Evolutionary conservation across 495 filamentous ascomycete species (phyloP).

Genomic region (Podospora pseudocomata): DNA sequence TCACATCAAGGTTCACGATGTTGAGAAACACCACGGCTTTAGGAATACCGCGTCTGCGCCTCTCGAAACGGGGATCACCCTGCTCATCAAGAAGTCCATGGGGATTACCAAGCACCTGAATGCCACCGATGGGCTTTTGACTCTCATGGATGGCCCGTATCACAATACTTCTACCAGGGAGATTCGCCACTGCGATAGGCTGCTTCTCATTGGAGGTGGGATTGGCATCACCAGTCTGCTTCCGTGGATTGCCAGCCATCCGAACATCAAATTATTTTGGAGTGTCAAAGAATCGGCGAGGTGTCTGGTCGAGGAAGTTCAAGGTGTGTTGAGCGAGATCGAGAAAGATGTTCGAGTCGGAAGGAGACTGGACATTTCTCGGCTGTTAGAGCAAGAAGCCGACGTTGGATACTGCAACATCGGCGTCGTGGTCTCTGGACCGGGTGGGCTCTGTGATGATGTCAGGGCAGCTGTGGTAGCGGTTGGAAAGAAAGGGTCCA

Average conservation of each 20-base stretch:
- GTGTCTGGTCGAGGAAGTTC: conserved; percentile 26
- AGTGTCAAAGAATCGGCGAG: conserved; percentile 24
- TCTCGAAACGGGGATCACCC: conserved; percentile 5
- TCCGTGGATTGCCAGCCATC: conserved; percentile 27
- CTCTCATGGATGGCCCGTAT: conserved; percentile 33
- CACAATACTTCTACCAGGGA: conserved; percentile 8
- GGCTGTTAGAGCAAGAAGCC: conserved; percentile 29
- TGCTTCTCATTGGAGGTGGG: conserved; percentile 42
- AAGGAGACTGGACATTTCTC: neutral
- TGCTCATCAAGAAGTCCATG: conserved; percentile 21
- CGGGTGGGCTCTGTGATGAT: conserved; percentile 28
- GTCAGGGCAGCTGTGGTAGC: conserved; percentile 21
- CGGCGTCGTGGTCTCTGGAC: conserved; percentile 41
- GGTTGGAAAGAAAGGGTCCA: conserved; percentile 11
- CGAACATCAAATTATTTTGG: conserved; percentile 39
- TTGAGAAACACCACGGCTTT: neutral
- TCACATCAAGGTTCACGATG: neutral
- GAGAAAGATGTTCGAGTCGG: neutral
- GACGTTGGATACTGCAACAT: conserved; percentile 28
- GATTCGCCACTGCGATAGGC: conserved; percentile 25
- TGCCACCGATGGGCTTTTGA: conserved; percentile 19
- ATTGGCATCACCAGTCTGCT: conserved; percentile 43
- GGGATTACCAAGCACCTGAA: conserved; percentile 32
- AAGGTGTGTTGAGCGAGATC: neutral
- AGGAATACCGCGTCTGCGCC: neutral